A percentile compares a stretch with the other conserved stretches of the same genome.
phyloP scores from a whole-genome alignment of 345 rosid genomes.

The Rubroshorea leprosula region DNA sequence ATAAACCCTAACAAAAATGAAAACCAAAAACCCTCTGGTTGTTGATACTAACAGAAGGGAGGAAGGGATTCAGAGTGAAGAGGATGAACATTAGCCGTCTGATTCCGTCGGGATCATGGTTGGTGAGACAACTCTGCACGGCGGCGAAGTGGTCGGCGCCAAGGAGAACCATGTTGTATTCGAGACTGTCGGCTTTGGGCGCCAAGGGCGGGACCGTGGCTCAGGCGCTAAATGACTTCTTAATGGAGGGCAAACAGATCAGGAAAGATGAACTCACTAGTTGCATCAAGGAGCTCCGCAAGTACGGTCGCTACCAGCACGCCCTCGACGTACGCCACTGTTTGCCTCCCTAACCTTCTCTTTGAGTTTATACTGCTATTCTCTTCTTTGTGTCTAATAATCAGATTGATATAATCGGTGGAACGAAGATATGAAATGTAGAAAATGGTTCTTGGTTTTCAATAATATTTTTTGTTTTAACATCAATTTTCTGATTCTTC shows the following conservation, averaged over 20 bases:
- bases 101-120: constrained; percentile 19
- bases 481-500: too few relatives aligned
- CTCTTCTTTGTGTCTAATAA: not conserved
- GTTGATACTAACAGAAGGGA: too few relatives aligned
- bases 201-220: constrained; percentile 44
- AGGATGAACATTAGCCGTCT: constrained; percentile 24
- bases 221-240: constrained; percentile 42
- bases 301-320: constrained; percentile 37
- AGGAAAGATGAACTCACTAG: constrained; percentile 32
- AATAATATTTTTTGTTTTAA: too few relatives aligned
- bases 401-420: not conserved
- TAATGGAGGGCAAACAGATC: constrained; percentile 42
- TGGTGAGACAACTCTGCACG: constrained; percentile 26
- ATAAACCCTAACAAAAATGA: constrained; percentile 12
- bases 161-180: constrained; percentile 25
- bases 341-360: not conserved
- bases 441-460: too few relatives aligned
- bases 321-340: constrained; percentile 54
- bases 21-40: not conserved
- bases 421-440: not conserved
- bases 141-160: constrained; percentile 18
- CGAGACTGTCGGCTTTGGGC: constrained; percentile 44
- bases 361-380: not conserved
- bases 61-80: not conserved
- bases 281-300: constrained; percentile 55